phyloP scores from a whole-genome alignment of 2,329 filamentous ascomycete genomes.

The Pseudonectria buxi region DNA sequence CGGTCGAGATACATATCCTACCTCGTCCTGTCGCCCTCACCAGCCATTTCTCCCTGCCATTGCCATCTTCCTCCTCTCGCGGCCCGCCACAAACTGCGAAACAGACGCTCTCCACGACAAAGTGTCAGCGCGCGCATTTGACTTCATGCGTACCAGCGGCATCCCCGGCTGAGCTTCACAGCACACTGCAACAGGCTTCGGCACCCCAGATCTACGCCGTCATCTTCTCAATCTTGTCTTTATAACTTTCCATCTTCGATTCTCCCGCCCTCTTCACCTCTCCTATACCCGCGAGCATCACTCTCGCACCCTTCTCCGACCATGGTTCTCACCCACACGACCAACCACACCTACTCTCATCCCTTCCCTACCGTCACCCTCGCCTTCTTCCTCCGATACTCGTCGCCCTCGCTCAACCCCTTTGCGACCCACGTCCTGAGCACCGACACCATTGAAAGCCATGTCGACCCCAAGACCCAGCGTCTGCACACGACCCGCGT shows the following conservation, averaged over 20 bases:
- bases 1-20: constrained; percentile 11
- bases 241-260: constrained; percentile 4
- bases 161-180: constrained; percentile 10
- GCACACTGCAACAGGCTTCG: constrained; percentile 5
- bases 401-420: constrained; percentile 62
- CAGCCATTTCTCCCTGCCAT: constrained; percentile 5
- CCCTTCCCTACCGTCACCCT: constrained; percentile 80
- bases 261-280: constrained; percentile 3
- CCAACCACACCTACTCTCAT: constrained; percentile 69
- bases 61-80: constrained; percentile 14
- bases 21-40: constrained; percentile 1
- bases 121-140: too few relatives aligned
- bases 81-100: constrained; percentile 14
- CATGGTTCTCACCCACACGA: constrained; percentile 59
- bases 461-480: constrained; percentile 66
- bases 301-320: constrained; percentile 21
- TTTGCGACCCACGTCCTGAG: constrained; percentile 77
- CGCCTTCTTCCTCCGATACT: constrained; percentile 85
- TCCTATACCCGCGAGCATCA: constrained; percentile 8
- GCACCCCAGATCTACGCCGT: not conserved
- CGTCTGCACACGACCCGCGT: constrained; percentile 72
- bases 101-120: too few relatives aligned
- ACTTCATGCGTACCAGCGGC: constrained; percentile 1
- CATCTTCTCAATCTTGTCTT: constrained; percentile 7
- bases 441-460: constrained; percentile 72